Evolutionary conservation across 805 yeast genomes (phyloP), one percentile per base, ranked within the genome.

Genomic region (Hanseniaspora lindneri): DNA sequence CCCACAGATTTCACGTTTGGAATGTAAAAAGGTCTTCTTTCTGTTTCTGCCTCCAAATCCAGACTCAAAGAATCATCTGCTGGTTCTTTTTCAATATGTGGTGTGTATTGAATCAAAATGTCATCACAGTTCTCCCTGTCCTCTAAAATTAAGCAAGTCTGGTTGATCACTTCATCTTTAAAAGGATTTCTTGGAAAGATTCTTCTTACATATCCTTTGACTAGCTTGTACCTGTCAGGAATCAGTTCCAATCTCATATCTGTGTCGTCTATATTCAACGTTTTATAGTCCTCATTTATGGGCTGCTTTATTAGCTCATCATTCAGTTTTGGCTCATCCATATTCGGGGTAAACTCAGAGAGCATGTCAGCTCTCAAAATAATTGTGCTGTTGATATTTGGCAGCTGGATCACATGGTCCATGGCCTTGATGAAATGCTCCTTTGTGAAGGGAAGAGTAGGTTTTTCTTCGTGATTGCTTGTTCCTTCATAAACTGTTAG

Each of bases 181-280:
- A 76, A 78, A 0, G 95, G 95, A 58, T 88, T 88, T 62, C 96
- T 70, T 10, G 97, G 97, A n/a, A 88, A 74, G 30, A 88, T 77
- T 55, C 95, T 70, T 55, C 96, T 74, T n/a, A 86, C 84, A 41
- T 82, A 65, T 54, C 79, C 77, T 63, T 60, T 39, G 68, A 66
- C 17, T 71, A 70, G 42, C 50, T 57, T 23, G 42, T 55, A n/a
- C 58, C 54, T 11, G 52, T 53, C 58, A 0, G 63, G 67, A 4
- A 40, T 39, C 34, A 39, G n/a, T 7, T 42, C 40, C 19, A 55
- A 33, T 41, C 66, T 66, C 5, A 74, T 55, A 4, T 64, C 67
- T 1, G 69, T 51, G 54, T 76, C 81, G 23, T 67, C 66, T 2
- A 74, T 52, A 37, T 63, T 63, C 30, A 60, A 57, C 32, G 52